A percentile compares a stretch with the other conserved stretches of the same genome.
phyloP scores from a whole-genome alignment of 1,139 yeast genomes.

The Komagataea norvegica region DNA sequence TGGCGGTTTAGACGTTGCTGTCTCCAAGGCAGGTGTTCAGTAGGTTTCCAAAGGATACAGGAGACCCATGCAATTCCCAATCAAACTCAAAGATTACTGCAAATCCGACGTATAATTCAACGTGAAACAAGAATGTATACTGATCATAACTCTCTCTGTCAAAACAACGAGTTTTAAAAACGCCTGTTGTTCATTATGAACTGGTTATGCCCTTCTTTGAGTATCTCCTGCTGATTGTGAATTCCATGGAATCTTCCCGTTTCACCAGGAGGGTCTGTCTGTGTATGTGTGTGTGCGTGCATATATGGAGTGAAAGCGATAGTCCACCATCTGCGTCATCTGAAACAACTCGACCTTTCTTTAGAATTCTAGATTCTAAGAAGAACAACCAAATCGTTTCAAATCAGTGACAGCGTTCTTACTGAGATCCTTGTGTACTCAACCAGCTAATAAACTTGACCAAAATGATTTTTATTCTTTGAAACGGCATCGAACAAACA shows the following conservation, averaged over 20 bases:
- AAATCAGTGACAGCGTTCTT: background rate
- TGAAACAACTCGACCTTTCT: background rate
- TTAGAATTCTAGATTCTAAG: too few species aligned
- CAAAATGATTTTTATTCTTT: constrained; percentile 21
- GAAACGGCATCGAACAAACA: constrained; percentile 15
- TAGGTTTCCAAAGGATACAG: too few species aligned
- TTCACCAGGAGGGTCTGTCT: too few species aligned
- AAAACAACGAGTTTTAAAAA: background rate
- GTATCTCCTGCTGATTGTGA: constrained; percentile 1
- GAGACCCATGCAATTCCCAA: too few species aligned
- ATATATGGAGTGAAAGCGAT: too few species aligned
- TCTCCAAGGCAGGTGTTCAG: too few species aligned
- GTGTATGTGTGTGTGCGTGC: too few species aligned
- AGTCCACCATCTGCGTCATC: background rate
- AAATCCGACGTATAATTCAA: constrained; percentile 20
- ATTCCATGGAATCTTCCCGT: too few species aligned
- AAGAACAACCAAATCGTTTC: too few species aligned
- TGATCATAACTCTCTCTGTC: constrained; percentile 18
- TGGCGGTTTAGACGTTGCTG: too few species aligned
- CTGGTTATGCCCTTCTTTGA: constrained; percentile 22
- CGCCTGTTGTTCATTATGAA: constrained; percentile 1
- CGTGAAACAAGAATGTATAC: constrained; percentile 13
- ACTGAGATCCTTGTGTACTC: constrained; percentile 16
- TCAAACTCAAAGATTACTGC: constrained; percentile 4
- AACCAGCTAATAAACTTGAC: constrained; percentile 9